Evolutionary conservation across 257 asterid species (phyloP).

Genomic region (Plantago elongata): DNA sequence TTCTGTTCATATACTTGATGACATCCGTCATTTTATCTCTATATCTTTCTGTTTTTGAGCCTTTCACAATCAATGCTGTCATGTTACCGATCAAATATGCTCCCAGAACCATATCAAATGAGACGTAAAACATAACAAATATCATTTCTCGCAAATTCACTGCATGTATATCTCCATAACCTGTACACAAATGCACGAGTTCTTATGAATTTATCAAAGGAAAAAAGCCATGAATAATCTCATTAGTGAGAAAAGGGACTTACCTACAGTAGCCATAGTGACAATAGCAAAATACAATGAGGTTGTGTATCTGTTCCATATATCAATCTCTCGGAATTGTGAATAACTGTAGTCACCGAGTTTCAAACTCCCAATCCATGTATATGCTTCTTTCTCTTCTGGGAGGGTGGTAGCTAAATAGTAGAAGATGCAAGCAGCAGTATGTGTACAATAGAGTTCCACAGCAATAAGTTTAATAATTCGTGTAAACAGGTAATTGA

Average conservation of each 20-base stretch:
- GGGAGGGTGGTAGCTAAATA: slow-evolving; percentile 86
- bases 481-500: slow-evolving; percentile 78
- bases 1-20: slow-evolving; percentile 72
- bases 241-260: slow-evolving; percentile 20
- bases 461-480: slow-evolving; percentile 72
- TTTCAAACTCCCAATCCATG: slow-evolving; percentile 95
- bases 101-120: slow-evolving; percentile 89
- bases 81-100: slow-evolving; percentile 96
- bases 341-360: slow-evolving; percentile 74
- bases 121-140: slow-evolving; percentile 82
- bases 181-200: slow-evolving; percentile 31
- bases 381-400: slow-evolving; percentile 68
- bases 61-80: slow-evolving; percentile 95
- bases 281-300: slow-evolving; percentile 87
- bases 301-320: slow-evolving; percentile 77
- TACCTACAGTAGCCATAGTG: slow-evolving; percentile 97
- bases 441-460: slow-evolving; percentile 86
- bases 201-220: not conserved
- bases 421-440: slow-evolving; percentile 96
- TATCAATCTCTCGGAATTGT: slow-evolving; percentile 69
- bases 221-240: too few relatives aligned
- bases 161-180: slow-evolving; percentile 97
- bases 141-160: slow-evolving; percentile 92
- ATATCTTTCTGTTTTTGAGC: slow-evolving; percentile 82
- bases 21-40: slow-evolving; percentile 87